phyloP scores from a whole-genome alignment of 768 basidiomycete genomes.

The Hygrophorus pudorinus region DNA sequence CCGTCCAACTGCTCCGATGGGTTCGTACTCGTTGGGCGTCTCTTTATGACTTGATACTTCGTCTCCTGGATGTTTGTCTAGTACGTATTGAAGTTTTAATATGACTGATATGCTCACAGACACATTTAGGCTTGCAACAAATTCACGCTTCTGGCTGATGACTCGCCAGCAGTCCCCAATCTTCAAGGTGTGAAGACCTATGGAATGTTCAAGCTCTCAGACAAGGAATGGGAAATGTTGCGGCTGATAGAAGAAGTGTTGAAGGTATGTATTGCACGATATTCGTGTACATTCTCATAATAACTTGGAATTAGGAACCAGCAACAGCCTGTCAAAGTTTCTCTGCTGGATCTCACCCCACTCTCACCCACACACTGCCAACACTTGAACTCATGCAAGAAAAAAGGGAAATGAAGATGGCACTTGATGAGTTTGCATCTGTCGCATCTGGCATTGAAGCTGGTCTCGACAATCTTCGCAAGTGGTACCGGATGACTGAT shows the following conservation, averaged over 20 bases:
- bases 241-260: background rate
- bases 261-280: background rate
- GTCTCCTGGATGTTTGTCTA: background rate
- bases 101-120: background rate
- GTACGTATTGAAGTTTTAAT: background rate
- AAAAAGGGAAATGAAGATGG: conserved; percentile 13
- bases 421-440: conserved; percentile 9
- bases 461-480: conserved; percentile 17
- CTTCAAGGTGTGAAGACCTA: background rate
- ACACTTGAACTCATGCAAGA: conserved; percentile 14
- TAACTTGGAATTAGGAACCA: conserved; percentile 20
- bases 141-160: background rate
- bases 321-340: conserved; percentile 14
- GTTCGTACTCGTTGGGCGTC: too few relatives aligned
- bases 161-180: background rate
- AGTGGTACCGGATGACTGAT: conserved; percentile 18
- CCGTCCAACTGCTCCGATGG: conserved; percentile 19
- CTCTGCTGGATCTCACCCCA: conserved; percentile 16
- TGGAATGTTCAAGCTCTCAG: background rate
- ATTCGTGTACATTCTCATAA: conserved; percentile 13
- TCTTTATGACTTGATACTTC: too few relatives aligned
- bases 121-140: background rate
- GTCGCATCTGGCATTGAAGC: conserved; percentile 13
- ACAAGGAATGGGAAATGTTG: background rate
- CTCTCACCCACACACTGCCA: conserved; percentile 18